Conservation (phyloP, 2,329 filamentous ascomycete species). For the Alternaria sp. region DNA sequence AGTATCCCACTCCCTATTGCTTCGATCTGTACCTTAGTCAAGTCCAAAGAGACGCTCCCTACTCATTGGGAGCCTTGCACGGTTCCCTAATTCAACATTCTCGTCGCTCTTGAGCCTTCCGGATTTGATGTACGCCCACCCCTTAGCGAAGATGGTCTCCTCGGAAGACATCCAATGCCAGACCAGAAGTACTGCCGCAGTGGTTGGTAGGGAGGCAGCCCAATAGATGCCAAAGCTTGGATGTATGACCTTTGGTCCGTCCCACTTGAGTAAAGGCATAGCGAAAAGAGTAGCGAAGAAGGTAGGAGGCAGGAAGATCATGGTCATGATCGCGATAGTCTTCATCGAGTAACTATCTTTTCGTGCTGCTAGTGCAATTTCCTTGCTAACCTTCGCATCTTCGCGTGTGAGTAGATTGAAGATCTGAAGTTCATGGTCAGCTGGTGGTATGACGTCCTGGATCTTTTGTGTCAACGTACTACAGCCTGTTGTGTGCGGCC, state of each 20-base stretch:
- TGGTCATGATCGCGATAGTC: background rate
- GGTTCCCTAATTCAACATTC: background rate
- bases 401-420: background rate
- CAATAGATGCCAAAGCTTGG: background rate
- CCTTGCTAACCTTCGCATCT: background rate
- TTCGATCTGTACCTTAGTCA: background rate
- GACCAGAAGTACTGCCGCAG: background rate
- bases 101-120: background rate
- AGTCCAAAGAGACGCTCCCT: background rate
- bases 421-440: fast-evolving
- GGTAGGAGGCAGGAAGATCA: background rate
- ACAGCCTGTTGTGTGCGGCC: background rate
- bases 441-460: background rate
- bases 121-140: background rate
- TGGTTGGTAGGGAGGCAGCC: background rate
- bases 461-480: background rate
- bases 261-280: background rate
- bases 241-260: background rate
- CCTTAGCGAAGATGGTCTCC: background rate
- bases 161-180: background rate
- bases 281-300: background rate
- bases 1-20: background rate
- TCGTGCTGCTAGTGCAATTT: background rate
- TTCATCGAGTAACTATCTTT: background rate
- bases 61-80: background rate